phyloP scores from a whole-genome alignment of 1,284 basidiomycete genomes.

The Pseudozyma sp. region DNA sequence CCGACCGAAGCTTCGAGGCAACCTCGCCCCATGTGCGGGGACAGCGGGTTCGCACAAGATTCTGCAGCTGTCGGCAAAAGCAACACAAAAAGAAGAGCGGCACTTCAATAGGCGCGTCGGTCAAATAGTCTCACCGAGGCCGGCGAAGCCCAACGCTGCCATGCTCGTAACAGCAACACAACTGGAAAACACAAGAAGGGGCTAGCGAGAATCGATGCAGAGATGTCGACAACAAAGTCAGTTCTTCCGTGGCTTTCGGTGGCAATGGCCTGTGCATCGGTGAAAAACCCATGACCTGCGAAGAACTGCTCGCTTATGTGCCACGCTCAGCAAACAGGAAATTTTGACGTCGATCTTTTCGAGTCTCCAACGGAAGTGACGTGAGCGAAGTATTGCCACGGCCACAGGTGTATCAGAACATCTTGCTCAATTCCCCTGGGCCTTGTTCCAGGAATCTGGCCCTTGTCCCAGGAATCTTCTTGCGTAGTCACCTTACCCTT shows the following conservation, averaged over 20 bases:
- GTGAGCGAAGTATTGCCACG: constrained; percentile 11
- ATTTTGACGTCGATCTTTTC: constrained; percentile 7
- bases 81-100: not conserved
- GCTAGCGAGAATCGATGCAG: no score
- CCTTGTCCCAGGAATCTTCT: not conserved
- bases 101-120: constrained; percentile 21
- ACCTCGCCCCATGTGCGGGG: no score
- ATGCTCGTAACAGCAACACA: no score
- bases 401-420: not conserved
- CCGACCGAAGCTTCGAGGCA: no score
- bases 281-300: constrained; percentile 12
- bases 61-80: no score
- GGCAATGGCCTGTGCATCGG: constrained; percentile 20
- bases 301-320: constrained; percentile 19
- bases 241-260: not conserved
- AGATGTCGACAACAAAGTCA: no score
- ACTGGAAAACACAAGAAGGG: no score
- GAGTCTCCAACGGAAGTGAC: constrained; percentile 20
- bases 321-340: not conserved
- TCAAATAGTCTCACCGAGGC: constrained; percentile 23
- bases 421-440: not conserved
- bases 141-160: not conserved
- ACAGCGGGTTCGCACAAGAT: no score
- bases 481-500: not conserved
- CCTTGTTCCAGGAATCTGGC: not conserved